phyloP scores from a whole-genome alignment of 768 basidiomycete genomes.

The Kwoniella pini region DNA sequence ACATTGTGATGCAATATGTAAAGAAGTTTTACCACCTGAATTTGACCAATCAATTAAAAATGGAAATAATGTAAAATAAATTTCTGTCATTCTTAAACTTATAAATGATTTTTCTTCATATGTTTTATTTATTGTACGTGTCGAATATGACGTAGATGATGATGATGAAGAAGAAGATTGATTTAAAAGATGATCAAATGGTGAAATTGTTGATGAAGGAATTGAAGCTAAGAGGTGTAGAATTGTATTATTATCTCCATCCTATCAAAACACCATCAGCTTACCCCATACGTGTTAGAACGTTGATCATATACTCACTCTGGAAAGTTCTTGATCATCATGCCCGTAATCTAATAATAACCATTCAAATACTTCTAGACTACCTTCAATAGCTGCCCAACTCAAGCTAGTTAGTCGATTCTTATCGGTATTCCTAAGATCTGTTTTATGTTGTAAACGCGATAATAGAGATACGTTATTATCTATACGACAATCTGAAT shows the following conservation, averaged over 20 bases:
- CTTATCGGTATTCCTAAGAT: slow-evolving; percentile 88
- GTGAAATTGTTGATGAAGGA: slow-evolving; percentile 57
- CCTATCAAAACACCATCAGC: slow-evolving; percentile 59
- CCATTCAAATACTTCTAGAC: slow-evolving; percentile 92
- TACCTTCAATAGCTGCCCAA: slow-evolving; percentile 85
- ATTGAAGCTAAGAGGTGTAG: slow-evolving; percentile 89
- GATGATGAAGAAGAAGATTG: slow-evolving; percentile 15
- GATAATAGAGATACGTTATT: slow-evolving; percentile 92
- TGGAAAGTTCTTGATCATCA: slow-evolving; percentile 88
- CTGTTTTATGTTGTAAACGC: slow-evolving; percentile 70
- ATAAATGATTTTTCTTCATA: slow-evolving; percentile 54
- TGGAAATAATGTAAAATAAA: slow-evolving; percentile 83
- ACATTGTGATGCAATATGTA: slow-evolving; percentile 82
- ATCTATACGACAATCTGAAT: slow-evolving; percentile 61
- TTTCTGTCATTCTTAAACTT: slow-evolving; percentile 77
- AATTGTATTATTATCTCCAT: slow-evolving; percentile 88
- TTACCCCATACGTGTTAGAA: neutral
- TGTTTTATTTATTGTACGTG: neutral
- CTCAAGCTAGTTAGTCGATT: slow-evolving; percentile 82
- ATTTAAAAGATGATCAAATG: slow-evolving; percentile 26
- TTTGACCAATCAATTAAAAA: slow-evolving; percentile 92
- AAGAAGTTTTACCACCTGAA: slow-evolving; percentile 79
- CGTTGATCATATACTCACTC: slow-evolving; percentile 62
- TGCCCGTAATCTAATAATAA: slow-evolving; percentile 74
- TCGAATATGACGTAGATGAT: neutral